phyloP scores from a whole-genome alignment of 139 green algal species.

The Astrephomene gubernaculifera region DNA sequence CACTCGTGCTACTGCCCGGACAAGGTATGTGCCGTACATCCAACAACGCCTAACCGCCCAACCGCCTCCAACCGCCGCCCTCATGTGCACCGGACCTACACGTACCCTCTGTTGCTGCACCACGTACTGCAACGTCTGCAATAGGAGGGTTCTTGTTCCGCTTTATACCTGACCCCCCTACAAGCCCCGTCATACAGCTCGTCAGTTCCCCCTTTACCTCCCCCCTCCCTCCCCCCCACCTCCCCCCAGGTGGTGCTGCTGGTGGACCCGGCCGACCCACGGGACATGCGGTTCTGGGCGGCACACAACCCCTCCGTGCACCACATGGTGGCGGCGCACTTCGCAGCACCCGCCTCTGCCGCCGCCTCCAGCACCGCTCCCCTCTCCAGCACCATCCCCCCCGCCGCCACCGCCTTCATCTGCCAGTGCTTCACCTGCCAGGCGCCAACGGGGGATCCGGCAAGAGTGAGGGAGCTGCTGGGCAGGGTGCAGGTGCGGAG shows the following conservation, averaged over 20 bases:
- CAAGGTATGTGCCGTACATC: no score
- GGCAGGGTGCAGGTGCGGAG: neutral
- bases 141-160: no score
- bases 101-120: no score
- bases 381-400: neutral
- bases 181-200: no score
- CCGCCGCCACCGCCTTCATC: constrained; percentile 62
- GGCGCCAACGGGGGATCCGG: constrained; percentile 31
- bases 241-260: constrained; percentile 62
- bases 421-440: constrained; percentile 88
- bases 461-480: constrained; percentile 17
- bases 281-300: constrained; percentile 70
- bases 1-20: constrained; percentile 64
- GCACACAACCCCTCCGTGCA: constrained; percentile 74
- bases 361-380: no score
- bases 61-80: no score
- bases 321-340: constrained; percentile 69
- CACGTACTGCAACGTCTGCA: no score
- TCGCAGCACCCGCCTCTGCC: neutral
- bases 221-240: no score
- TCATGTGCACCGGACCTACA: no score
- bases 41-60: no score
- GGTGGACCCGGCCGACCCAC: constrained; percentile 56
- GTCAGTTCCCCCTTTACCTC: no score
- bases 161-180: no score